phyloP scores from a whole-genome alignment of 495 filamentous ascomycete genomes.

The Opeltia flavorubescens region DNA sequence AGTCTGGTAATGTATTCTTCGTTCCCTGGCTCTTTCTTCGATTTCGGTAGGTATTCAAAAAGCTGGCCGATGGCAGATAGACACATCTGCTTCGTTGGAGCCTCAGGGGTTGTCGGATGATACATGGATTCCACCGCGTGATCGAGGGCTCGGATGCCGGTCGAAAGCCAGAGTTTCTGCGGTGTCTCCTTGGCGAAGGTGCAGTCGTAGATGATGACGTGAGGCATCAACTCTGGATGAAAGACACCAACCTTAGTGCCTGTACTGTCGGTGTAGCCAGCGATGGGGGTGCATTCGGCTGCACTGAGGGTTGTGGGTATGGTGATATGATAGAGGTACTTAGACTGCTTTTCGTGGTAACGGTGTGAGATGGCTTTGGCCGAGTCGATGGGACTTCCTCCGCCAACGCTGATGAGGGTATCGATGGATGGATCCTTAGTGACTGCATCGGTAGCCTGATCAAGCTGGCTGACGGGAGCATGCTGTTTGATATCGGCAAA shows the following conservation, averaged over 20 bases:
- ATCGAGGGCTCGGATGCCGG: constrained; percentile 32
- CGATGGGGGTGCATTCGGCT: constrained; percentile 30
- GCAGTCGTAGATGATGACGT: constrained; percentile 31
- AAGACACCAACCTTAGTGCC: constrained; percentile 28
- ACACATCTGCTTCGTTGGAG: constrained; percentile 25
- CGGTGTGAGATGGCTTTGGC: constrained; percentile 32
- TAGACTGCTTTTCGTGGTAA: constrained; percentile 23
- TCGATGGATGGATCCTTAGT: constrained; percentile 26
- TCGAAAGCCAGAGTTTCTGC: constrained; percentile 25
- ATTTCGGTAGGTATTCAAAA: constrained; percentile 28
- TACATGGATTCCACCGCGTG: constrained; percentile 36
- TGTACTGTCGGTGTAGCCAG: constrained; percentile 26
- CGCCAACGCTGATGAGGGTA: constrained; percentile 33
- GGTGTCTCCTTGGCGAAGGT: constrained; percentile 30
- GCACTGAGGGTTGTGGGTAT: constrained; percentile 37
- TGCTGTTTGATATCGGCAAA: constrained; percentile 32
- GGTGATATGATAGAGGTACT: constrained; percentile 30
- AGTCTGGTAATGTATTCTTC: constrained; percentile 30
- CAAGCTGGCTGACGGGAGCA: constrained; percentile 30
- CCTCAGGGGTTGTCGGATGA: constrained; percentile 31
- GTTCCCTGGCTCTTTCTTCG: constrained; percentile 24
- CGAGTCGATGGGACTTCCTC: constrained; percentile 34
- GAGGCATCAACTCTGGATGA: constrained; percentile 21
- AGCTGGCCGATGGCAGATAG: constrained; percentile 25
- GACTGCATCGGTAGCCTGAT: constrained; percentile 28